Base-by-base conservation (phyloP, 2,329 filamentous ascomycete genomes). In the Diaporthe citriasiana region DNA sequence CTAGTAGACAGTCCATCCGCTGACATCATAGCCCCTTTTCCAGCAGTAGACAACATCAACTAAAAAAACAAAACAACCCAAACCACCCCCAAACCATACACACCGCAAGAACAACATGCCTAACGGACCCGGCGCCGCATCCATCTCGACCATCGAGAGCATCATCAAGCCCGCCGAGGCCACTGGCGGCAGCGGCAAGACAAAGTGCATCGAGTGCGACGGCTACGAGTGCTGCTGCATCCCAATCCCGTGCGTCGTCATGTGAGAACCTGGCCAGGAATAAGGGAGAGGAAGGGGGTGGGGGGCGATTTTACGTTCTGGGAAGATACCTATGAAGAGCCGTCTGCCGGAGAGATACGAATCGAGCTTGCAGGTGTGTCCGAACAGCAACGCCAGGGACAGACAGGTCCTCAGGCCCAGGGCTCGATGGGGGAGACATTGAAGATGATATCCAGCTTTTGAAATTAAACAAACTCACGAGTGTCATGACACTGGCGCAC, bases 191-290 rank as follows among this genome's bases (percentile, higher is more conserved):
- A 25, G 22, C 30, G 82, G 82, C 55, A 84, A 85, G 79, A 86
- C 86, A 2, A 85, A 83, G 73, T 89, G 87, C 78, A 82, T 88
- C 75, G 84, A 88, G 77, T 88, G 87, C 77, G 87, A 85, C 76
- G 87, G 84, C 50, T 86, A 83, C 76, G 83, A 88, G 68, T 90
- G 88, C 79, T 90, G 88, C 80, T 90, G 88, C 78, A 88, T 90
- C 74, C 85, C 85, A 0, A 85, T 85, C 71, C 87, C 86, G 30
- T 90, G 88, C 76, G 84, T 82, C 12, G 84, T 89, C 50, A 85
- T 89, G 83, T 89, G 79, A 83, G 47, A 53, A 57, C 45, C 6
- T 33, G 30, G 50, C 4, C 1, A 6, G 27, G 27, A n/a, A 56
- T 2, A 1, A 22, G 17, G 3, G 17, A 4, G 2, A 6, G 27